A percentile compares a stretch with the other conserved stretches of the same genome.
phyloP scores from a whole-genome alignment of 257 asterid species.

The Penstemon newberryi region DNA sequence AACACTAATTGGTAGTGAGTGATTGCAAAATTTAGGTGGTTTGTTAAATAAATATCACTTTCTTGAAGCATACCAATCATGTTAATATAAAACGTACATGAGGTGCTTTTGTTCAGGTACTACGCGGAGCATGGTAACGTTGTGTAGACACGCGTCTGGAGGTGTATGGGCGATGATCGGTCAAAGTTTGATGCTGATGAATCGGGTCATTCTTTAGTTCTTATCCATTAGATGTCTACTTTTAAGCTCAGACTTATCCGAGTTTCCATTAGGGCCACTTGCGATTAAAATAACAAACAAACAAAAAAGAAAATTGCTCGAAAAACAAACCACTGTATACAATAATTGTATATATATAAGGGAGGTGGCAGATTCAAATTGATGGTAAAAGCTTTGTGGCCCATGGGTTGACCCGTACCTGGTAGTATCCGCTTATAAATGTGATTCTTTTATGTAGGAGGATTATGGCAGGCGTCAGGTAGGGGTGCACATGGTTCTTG shows the following conservation, averaged over 20 bases:
- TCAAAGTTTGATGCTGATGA: conserved; percentile 34
- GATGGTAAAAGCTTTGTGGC: too few relatives aligned
- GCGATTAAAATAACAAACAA: background rate
- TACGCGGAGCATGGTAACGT: conserved; percentile 19
- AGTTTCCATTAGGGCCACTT: conserved; percentile 34
- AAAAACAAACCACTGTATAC: too few relatives aligned
- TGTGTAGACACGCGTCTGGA: conserved; percentile 26
- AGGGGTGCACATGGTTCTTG: too few relatives aligned
- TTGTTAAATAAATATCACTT: conserved; percentile 21
- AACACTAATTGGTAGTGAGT: too few relatives aligned
- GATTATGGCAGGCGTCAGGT: too few relatives aligned
- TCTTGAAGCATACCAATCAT: conserved; percentile 35
- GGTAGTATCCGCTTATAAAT: too few relatives aligned
- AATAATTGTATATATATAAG: too few relatives aligned
- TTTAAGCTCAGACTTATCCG: conserved; percentile 37
- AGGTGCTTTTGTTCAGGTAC: conserved; percentile 25
- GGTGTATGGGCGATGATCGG: conserved; percentile 4
- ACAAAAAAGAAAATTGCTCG: background rate
- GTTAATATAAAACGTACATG: background rate
- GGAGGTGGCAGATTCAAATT: too few relatives aligned
- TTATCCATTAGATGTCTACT: conserved; percentile 41
- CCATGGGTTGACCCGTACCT: too few relatives aligned
- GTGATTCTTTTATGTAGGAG: too few relatives aligned
- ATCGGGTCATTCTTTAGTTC: conserved; percentile 33
- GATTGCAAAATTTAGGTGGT: conserved; percentile 2